phyloP scores from a whole-genome alignment of 2,329 filamentous ascomycete species.

The Pseudofabraea citricarpa region DNA sequence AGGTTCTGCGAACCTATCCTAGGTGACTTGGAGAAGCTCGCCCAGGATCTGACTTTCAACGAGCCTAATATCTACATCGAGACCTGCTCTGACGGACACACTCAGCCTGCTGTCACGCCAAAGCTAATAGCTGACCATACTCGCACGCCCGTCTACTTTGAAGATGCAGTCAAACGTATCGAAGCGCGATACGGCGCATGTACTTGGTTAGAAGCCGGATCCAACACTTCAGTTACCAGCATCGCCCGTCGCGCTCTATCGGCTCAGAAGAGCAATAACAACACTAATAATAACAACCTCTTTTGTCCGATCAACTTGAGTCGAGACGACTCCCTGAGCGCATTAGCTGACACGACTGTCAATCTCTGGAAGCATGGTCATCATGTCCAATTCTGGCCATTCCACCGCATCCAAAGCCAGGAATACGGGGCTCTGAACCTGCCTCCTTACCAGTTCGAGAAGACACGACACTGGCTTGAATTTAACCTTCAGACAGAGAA shows the following conservation, averaged over 20 bases:
- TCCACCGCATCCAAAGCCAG: neutral
- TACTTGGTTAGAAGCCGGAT: slow-evolving; percentile 29
- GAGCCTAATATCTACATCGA: slow-evolving; percentile 24
- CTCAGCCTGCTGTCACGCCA: neutral
- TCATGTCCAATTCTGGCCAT: slow-evolving; percentile 1
- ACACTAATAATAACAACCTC: neutral
- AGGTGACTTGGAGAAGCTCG: slow-evolving; percentile 9
- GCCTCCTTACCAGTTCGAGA: slow-evolving; percentile 5
- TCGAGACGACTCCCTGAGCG: neutral
- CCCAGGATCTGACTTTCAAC: slow-evolving; percentile 15
- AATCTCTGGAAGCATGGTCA: slow-evolving; percentile 1
- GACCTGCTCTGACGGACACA: neutral
- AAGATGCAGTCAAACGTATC: slow-evolving; percentile 19
- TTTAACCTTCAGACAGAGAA: too few species aligned
- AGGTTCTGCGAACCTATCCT: slow-evolving; percentile 20
- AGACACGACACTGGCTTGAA: slow-evolving; percentile 3
- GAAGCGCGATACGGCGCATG: slow-evolving; percentile 10
- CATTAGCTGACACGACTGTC: neutral
- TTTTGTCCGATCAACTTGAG: neutral
- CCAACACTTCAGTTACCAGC: slow-evolving; percentile 17
- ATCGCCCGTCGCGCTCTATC: slow-evolving; percentile 27
- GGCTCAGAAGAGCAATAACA: too few species aligned
- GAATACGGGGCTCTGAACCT: neutral
- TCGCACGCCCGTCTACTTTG: slow-evolving; percentile 22
- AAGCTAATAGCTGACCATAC: slow-evolving; percentile 12